Conservation (phyloP, 2,329 filamentous ascomycete genomes). For the Pyrenochaeta sp. region DNA sequence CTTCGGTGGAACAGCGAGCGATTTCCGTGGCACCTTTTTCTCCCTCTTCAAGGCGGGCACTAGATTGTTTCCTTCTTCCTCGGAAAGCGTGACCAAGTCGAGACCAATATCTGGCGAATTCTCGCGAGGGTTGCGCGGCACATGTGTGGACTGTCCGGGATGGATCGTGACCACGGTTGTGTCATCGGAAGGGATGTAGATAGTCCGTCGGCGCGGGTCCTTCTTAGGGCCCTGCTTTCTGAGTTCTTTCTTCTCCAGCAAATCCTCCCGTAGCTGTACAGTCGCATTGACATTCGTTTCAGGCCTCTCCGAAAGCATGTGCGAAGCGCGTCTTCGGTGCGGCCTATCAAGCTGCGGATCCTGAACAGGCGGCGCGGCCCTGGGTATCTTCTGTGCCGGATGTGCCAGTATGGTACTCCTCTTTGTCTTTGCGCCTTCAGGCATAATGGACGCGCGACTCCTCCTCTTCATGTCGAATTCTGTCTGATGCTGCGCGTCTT, state of each 20-base stretch:
- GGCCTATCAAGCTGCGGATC: conserved; percentile 34
- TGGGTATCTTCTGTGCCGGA: conserved; percentile 47
- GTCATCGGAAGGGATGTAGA: conserved; percentile 61
- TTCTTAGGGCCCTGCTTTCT: conserved; percentile 47
- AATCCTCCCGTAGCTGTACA: conserved; percentile 39
- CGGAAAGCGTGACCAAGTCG: conserved; percentile 49
- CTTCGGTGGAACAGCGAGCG: conserved; percentile 58
- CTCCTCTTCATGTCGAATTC: conserved; percentile 34
- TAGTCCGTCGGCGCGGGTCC: conserved; percentile 57
- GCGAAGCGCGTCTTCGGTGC: conserved; percentile 48
- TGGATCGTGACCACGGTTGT: conserved; percentile 62
- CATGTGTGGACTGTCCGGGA: conserved; percentile 52
- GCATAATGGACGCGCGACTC: conserved; percentile 38
- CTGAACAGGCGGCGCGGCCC: conserved; percentile 29
- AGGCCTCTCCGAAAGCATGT: conserved; percentile 39
- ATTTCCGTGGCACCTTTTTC: conserved; percentile 48
- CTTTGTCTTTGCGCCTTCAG: conserved; percentile 30
- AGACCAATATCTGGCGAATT: conserved; percentile 49
- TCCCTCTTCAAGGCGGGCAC: conserved; percentile 42
- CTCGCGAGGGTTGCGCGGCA: conserved; percentile 36
- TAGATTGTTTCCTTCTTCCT: conserved; percentile 47
- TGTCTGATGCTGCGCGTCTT: conserved; percentile 41
- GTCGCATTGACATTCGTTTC: conserved; percentile 38
- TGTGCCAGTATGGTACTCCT: conserved; percentile 46
- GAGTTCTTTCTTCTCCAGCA: conserved; percentile 41